A percentile compares a stretch with the other conserved stretches of the same genome.
These are phyloP conservation scores for Gastrolobium villosum DNA, from an alignment of 306 rosid genomes.

Conservation along the genomic window DNA sequence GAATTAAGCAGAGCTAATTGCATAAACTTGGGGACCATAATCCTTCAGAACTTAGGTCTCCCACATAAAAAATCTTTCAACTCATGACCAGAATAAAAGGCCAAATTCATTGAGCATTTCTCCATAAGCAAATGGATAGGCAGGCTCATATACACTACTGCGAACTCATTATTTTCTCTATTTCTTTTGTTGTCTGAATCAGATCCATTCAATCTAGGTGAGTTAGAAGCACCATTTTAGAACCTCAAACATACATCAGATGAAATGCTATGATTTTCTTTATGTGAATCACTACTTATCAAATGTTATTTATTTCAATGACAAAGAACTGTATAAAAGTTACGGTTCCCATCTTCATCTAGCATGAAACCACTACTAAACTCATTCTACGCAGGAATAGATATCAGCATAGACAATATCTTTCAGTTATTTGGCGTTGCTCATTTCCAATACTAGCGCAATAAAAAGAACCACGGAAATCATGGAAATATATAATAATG, in stretches of 20 bases:
- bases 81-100: constrained; percentile 19
- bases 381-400: not conserved
- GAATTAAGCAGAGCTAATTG: constrained; percentile 1
- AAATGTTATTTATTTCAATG: constrained; percentile 1
- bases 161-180: constrained; percentile 29
- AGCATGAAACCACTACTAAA: not conserved
- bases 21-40: constrained; percentile 27
- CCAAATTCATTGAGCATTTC: not conserved
- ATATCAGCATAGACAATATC: not conserved
- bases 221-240: constrained; percentile 16
- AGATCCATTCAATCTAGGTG: not conserved
- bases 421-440: constrained; percentile 19
- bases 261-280: constrained; percentile 27
- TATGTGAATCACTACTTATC: constrained; percentile 11
- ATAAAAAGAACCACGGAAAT: constrained; percentile 36
- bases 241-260: constrained; percentile 1
- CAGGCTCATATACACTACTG: not conserved
- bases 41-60: constrained; percentile 16
- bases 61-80: constrained; percentile 1
- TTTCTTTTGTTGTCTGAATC: constrained; percentile 17
- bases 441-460: constrained; percentile 7
- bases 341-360: not conserved
- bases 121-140: not conserved
- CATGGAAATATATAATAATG: constrained; percentile 2
- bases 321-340: not conserved